A percentile compares a stretch with the other conserved stretches of the same genome.
Conservation (phyloP, 2,329 filamentous ascomycete genomes). For the Trichophyton schoenleinii region DNA sequence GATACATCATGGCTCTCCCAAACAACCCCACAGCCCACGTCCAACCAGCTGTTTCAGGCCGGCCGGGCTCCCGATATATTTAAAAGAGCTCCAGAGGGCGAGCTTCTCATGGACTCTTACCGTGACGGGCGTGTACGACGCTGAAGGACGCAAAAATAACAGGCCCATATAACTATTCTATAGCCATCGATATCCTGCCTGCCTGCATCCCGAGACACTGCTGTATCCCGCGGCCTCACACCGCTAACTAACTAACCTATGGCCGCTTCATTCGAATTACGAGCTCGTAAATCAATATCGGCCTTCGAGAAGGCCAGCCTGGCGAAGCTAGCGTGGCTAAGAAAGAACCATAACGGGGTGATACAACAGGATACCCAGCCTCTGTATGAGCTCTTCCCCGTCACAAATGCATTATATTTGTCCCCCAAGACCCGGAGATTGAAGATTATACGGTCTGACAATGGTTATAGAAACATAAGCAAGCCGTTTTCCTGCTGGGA, state of each 20-base stretch:
- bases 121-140: neutral
- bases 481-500: slow-evolving; percentile 24
- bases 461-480: neutral
- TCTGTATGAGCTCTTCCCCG: neutral
- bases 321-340: neutral
- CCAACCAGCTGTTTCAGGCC: slow-evolving; percentile 1
- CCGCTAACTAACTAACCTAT: neutral
- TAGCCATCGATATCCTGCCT: neutral
- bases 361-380: slow-evolving; percentile 2
- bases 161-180: neutral
- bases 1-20: neutral
- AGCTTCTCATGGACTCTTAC: neutral
- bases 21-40: neutral
- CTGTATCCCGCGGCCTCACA: neutral
- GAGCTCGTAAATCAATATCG: slow-evolving; percentile 10
- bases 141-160: neutral
- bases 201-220: neutral
- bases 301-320: slow-evolving; percentile 13
- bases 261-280: slow-evolving; percentile 10
- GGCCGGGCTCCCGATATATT: neutral
- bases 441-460: neutral
- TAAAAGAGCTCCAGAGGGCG: neutral
- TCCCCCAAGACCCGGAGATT: no score
- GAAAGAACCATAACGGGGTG: neutral
- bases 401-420: neutral